These are phyloP conservation scores for Tolypocladium ovalisporum DNA, from an alignment of 2,329 filamentous ascomycete genomes.

Conservation along the genomic window DNA sequence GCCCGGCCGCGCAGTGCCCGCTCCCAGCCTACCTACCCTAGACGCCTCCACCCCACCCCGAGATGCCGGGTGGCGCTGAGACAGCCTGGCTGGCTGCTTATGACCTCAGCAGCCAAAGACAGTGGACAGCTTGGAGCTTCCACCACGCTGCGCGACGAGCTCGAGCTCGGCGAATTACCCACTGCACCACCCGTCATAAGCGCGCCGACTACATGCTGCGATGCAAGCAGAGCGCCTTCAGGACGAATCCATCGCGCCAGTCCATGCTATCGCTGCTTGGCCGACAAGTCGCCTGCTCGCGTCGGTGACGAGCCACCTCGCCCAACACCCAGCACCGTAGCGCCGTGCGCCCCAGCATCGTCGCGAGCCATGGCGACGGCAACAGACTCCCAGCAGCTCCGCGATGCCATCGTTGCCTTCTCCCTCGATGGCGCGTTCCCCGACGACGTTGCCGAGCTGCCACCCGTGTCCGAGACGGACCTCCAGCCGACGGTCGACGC, in stretches of 20 bases:
- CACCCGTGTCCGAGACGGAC: slow-evolving; percentile 24
- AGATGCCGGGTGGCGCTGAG: no score
- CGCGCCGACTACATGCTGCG: neutral
- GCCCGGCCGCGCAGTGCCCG: neutral
- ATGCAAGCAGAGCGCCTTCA: neutral
- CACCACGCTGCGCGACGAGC: neutral
- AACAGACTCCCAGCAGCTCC: slow-evolving; percentile 20
- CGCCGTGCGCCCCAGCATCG: neutral
- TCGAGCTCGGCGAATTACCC: neutral
- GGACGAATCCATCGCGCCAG: neutral
- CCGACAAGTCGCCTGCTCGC: neutral
- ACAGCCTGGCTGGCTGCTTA: no score
- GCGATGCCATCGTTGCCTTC: slow-evolving; percentile 29
- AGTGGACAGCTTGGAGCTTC: slow-evolving; percentile 1
- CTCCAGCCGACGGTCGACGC: slow-evolving; percentile 28
- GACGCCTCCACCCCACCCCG: neutral
- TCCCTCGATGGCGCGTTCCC: slow-evolving; percentile 29
- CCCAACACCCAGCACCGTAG: neutral
- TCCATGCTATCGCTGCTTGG: neutral
- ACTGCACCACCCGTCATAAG: neutral
- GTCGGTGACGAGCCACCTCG: neutral
- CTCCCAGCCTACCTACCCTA: neutral
- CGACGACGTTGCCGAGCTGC: slow-evolving; percentile 24
- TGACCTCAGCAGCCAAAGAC: neutral
- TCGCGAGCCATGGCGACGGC: slow-evolving; percentile 17